Conservation (phyloP, 441 rosid genomes). For the Gossypium aridum region DNA sequence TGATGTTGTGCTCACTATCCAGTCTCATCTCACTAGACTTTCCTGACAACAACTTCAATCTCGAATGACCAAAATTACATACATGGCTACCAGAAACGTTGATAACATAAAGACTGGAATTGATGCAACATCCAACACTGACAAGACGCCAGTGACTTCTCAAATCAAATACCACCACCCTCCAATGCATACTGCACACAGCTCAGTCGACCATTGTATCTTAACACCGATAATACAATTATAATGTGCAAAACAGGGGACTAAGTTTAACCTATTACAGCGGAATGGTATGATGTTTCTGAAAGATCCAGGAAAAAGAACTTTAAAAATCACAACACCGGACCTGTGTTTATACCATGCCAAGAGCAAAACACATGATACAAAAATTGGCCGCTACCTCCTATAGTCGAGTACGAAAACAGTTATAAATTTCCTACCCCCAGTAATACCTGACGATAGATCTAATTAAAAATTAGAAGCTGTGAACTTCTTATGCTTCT, state of each 20-base stretch:
- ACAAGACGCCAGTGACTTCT: not conserved
- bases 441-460: not conserved
- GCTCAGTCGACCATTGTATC: not conserved
- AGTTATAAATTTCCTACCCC: not conserved
- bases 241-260: not conserved
- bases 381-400: slow-evolving; percentile 2
- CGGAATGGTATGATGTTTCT: not conserved
- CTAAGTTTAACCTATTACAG: not conserved
- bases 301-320: not conserved
- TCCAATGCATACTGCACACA: not conserved
- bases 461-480: slow-evolving; percentile 4
- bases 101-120: not conserved
- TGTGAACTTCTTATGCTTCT: slow-evolving; percentile 12
- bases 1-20: no score
- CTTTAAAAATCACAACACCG: not conserved
- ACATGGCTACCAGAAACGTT: not conserved
- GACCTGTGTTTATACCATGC: not conserved
- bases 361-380: not conserved
- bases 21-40: not conserved
- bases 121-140: not conserved
- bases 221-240: not conserved
- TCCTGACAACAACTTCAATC: not conserved
- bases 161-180: not conserved
- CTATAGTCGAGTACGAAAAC: not conserved
- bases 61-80: not conserved